Evolutionary conservation across 371 early-diverging fungal species (phyloP).

Genomic region (Phascolomyces articulosus): DNA sequence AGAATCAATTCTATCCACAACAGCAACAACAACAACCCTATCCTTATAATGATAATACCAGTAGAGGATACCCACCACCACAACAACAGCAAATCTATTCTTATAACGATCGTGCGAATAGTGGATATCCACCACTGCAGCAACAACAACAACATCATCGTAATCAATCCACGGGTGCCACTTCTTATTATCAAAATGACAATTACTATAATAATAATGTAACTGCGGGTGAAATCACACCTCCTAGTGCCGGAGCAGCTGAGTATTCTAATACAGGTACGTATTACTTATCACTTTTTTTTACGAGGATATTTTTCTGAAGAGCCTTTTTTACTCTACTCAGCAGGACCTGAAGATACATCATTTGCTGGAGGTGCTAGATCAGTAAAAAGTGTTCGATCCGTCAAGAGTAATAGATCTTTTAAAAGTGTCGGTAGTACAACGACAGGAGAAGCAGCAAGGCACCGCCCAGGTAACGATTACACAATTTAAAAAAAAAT

Average conservation of each 20-base stretch:
- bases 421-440: neutral
- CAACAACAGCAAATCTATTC: no score
- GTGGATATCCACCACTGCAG: no score
- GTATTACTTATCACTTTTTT: no score
- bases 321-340: neutral
- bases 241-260: neutral
- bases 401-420: neutral
- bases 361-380: neutral
- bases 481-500: neutral
- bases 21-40: no score
- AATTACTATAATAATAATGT: neutral
- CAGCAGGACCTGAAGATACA: neutral
- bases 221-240: neutral
- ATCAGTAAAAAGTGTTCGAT: constrained; percentile 1
- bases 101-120: neutral
- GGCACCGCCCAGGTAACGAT: neutral
- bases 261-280: neutral
- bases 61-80: no score
- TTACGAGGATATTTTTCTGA: neutral
- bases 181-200: neutral
- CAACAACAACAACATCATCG: constrained; percentile 1
- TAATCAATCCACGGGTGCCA: neutral
- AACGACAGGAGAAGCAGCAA: neutral
- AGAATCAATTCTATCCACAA: no score
- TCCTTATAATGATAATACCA: neutral